These are phyloP conservation scores for Hortiboletus campestris DNA, from an alignment of 768 basidiomycete genomes.

Conservation along the genomic window DNA sequence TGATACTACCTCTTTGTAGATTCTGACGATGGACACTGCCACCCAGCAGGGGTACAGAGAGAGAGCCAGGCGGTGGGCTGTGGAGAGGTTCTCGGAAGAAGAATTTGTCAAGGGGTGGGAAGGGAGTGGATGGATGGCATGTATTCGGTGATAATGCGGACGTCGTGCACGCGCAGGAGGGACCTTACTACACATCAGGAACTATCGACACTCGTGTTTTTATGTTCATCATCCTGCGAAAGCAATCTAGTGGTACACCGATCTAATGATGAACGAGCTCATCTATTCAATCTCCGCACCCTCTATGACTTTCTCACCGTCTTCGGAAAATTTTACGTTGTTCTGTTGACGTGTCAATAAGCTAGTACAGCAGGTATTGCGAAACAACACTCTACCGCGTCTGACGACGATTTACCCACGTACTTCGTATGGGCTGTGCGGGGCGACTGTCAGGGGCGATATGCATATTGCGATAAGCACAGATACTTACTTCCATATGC, in stretches of 20 bases:
- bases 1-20: slow-evolving; percentile 20
- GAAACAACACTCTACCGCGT: slow-evolving; percentile 32
- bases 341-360: slow-evolving; percentile 39
- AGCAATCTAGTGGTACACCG: background rate
- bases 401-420: slow-evolving; percentile 61
- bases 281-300: slow-evolving; percentile 34
- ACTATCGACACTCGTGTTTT: background rate
- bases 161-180: background rate
- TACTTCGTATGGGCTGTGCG: slow-evolving; percentile 80
- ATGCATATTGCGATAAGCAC: too few relatives aligned
- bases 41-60: slow-evolving; percentile 62
- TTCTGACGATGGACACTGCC: slow-evolving; percentile 50
- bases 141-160: slow-evolving; percentile 9
- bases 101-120: slow-evolving; percentile 81
- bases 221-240: background rate
- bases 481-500: slow-evolving; percentile 72
- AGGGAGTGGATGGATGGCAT: slow-evolving; percentile 54
- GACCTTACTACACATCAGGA: background rate
- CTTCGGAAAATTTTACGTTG: slow-evolving; percentile 75
- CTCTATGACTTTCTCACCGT: slow-evolving; percentile 70
- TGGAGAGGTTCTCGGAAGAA: slow-evolving; percentile 69
- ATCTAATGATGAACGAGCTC: background rate
- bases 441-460: background rate
- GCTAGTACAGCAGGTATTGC: background rate
- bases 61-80: slow-evolving; percentile 69